These are phyloP conservation scores for Geotrichum restrictum DNA, from an alignment of 1,139 yeast species.

Conservation along the genomic window DNA sequence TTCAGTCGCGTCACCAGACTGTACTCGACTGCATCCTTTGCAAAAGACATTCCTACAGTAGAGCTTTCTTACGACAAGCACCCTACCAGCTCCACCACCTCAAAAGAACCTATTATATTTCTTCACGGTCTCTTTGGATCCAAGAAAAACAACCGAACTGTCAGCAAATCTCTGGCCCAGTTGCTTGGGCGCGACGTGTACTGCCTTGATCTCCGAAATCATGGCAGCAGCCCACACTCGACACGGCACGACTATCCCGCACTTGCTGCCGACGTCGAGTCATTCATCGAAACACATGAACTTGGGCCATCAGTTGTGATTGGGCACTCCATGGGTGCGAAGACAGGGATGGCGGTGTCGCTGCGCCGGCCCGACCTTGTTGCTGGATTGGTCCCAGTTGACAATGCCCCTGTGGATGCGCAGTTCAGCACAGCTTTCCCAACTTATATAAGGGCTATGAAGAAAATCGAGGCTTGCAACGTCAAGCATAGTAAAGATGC, in stretches of 20 bases:
- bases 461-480: slow-evolving; percentile 45
- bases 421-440: slow-evolving; percentile 59
- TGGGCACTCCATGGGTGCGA: slow-evolving; percentile 98
- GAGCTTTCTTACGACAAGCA: slow-evolving; percentile 20
- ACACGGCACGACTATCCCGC: slow-evolving; percentile 71
- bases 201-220: slow-evolving; percentile 81
- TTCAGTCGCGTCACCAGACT: too few relatives aligned
- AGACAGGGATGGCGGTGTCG: slow-evolving; percentile 84
- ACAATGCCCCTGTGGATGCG: slow-evolving; percentile 79
- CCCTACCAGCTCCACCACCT: neutral
- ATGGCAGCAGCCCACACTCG: slow-evolving; percentile 82
- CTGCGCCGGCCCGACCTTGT: slow-evolving; percentile 64
- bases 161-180: slow-evolving; percentile 49
- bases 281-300: slow-evolving; percentile 52
- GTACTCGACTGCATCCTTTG: slow-evolving; percentile 9
- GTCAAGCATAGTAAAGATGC: slow-evolving; percentile 61
- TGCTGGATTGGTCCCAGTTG: slow-evolving; percentile 69
- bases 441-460: slow-evolving; percentile 61
- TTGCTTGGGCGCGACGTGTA: slow-evolving; percentile 46
- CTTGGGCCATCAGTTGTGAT: slow-evolving; percentile 59
- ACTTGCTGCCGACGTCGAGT: slow-evolving; percentile 78
- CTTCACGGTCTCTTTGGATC: slow-evolving; percentile 91
- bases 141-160: slow-evolving; percentile 69
- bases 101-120: slow-evolving; percentile 56
- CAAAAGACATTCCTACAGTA: slow-evolving; percentile 18